These are phyloP conservation scores for Neurospora sp. DNA, from an alignment of 495 filamentous ascomycete species.

Conservation along the genomic window DNA sequence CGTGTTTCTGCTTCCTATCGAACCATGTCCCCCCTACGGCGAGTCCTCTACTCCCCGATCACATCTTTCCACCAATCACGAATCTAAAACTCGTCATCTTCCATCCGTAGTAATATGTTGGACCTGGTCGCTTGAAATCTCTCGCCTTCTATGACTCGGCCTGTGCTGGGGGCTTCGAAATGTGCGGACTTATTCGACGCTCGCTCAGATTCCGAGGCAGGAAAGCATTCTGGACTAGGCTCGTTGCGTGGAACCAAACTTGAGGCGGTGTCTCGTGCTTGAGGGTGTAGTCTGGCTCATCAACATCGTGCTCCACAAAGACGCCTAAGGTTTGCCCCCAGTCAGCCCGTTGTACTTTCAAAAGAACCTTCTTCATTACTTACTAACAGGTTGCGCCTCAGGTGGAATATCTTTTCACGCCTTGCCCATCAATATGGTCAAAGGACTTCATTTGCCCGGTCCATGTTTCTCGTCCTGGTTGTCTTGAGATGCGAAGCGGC, in stretches of 20 bases:
- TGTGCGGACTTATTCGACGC: neutral
- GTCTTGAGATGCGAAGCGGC: conserved; percentile 31
- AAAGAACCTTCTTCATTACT: neutral
- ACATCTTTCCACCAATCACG: neutral
- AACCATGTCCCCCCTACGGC: neutral
- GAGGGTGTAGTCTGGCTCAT: neutral
- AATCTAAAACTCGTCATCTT: neutral
- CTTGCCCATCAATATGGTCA: conserved; percentile 4
- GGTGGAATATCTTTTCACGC: neutral
- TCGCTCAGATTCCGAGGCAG: neutral
- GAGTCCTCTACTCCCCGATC: neutral
- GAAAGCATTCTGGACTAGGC: neutral
- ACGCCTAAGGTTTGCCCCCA: neutral
- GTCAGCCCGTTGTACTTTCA: neutral
- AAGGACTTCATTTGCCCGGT: conserved; percentile 24
- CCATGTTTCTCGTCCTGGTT: conserved; percentile 27
- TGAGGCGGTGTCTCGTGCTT: neutral
- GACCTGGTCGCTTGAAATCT: neutral
- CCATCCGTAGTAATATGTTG: neutral
- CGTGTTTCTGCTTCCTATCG: neutral
- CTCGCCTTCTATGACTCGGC: neutral
- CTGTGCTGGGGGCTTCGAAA: neutral
- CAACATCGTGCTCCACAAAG: neutral
- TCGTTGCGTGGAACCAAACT: neutral
- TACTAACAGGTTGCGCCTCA: neutral